Percentiles rank a stretch among this genome's conserved stretches.
These are phyloP conservation scores for Candida sp. DNA, from an alignment of 1,139 yeast genomes.

Conservation along the genomic window DNA sequence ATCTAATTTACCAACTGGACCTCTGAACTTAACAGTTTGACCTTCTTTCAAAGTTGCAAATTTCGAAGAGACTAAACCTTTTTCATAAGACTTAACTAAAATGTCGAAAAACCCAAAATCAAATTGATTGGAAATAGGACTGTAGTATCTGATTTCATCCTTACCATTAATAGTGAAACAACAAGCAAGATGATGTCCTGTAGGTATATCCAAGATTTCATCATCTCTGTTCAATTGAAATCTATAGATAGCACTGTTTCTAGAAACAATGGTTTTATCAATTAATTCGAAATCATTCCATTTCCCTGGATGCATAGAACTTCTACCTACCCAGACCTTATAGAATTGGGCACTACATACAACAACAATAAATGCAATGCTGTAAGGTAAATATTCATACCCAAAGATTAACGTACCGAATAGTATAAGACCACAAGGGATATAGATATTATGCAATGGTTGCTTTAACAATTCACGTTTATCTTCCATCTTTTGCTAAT, in stretches of 20 bases:
- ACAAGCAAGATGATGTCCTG: conserved; percentile 75
- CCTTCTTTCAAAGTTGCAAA: conserved; percentile 65
- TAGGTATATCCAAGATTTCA: conserved; percentile 62
- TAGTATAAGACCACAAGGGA: conserved; percentile 61
- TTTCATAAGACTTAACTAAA: conserved; percentile 67
- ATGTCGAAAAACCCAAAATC: conserved; percentile 75
- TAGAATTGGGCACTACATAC: conserved; percentile 45
- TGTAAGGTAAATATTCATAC: conserved; percentile 47
- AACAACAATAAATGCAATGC: conserved; percentile 42
- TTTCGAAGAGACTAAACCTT: conserved; percentile 62
- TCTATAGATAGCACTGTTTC: conserved; percentile 69
- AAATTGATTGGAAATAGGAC: conserved; percentile 69
- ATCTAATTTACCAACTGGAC: conserved; percentile 72
- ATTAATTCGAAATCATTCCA: conserved; percentile 67
- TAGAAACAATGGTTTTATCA: conserved; percentile 68
- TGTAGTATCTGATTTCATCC: conserved; percentile 65
- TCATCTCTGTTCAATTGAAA: conserved; percentile 59
- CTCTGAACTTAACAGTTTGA: conserved; percentile 65
- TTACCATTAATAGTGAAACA: conserved; percentile 52
- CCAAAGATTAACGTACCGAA: conserved; percentile 60
- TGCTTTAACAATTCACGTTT: conserved; percentile 51
- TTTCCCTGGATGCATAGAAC: conserved; percentile 45
- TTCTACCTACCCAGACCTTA: conserved; percentile 46
- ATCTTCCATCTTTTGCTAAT: conserved; percentile 28
- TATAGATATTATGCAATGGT: conserved; percentile 71